Base-by-base conservation (phyloP, 169 alveolate species). In the Toxoplasma gondii region DNA sequence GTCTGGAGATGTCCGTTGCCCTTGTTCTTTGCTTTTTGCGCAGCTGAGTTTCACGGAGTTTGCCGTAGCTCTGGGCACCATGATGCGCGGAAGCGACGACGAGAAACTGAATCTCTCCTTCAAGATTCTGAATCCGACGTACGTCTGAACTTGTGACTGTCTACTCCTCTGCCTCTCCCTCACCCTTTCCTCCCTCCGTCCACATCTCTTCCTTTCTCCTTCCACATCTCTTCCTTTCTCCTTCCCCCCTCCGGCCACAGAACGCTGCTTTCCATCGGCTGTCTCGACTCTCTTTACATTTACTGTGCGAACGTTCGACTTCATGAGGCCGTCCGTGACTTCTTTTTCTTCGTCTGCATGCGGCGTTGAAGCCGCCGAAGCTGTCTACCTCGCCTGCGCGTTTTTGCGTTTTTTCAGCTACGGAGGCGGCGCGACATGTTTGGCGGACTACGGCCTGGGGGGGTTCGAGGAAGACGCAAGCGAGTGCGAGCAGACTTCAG, bases 11-110 rank as follows among this genome's bases (percentile, higher is more conserved):
- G 34, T 22, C 17, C 16, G 34, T 31, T 69, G 82, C 5, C n/a
- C 19, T 2, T 69, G 58, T 49, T 49, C 58, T 49, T 49, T 49
- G 58, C 12, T 4, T 78, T 78, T 19, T 36, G 22, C 22, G 27
- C 92, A 88, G 96, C 91, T 95, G 74, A 74, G 92, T 80, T 95
- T 95, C 88, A 67, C 91, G n/a, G 96, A 95, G 91, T 95, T 92
- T 49, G 93, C 95, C 58, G 86, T 86, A 7, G 93, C 95, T 29
- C 88, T 95, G 90, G 96, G 96, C 81, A 39, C 92, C 69, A 95
- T 95, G 96, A 92, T 95, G 94, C 83, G 95, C 43, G 96, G 96
- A 27, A 91, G 80, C 43, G 96, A 93, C 69, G 96, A 95, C 92
- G 92, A 95, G 91, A 93, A 93, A 91, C 88, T 95, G 70, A 86